These are phyloP conservation scores for Micractinium conductrix DNA, from an alignment of 139 green algal species.

Conservation along the genomic window DNA sequence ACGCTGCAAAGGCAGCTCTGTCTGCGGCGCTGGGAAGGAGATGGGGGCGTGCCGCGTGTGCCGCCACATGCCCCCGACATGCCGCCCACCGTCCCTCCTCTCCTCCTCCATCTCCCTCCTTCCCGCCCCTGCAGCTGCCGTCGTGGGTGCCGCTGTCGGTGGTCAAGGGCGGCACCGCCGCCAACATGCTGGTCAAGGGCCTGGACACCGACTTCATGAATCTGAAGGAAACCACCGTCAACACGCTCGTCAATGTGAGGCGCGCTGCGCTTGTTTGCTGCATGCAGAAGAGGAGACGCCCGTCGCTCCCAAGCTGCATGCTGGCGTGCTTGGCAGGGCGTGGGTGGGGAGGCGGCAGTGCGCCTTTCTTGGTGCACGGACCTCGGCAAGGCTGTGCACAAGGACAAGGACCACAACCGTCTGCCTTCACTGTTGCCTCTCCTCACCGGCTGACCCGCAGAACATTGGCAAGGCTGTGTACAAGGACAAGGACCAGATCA, in stretches of 20 bases:
- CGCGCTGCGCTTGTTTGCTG: too few species aligned
- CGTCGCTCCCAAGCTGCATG: too few species aligned
- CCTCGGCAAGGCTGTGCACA: conserved; percentile 70
- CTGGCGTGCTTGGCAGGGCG: too few species aligned
- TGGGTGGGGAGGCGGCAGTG: too few species aligned
- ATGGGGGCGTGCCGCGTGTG: too few species aligned
- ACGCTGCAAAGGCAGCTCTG: too few species aligned
- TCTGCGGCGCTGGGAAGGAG: too few species aligned
- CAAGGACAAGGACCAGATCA: conserved; percentile 55
- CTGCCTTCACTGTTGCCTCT: background rate
- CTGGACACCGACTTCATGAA: conserved; percentile 53
- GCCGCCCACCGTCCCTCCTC: background rate
- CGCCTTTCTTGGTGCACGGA: conserved; percentile 36
- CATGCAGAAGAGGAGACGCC: too few species aligned
- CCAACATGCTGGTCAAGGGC: conserved; percentile 73
- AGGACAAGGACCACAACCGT: conserved; percentile 41
- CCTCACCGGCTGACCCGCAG: background rate
- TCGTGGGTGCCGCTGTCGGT: conserved; percentile 73
- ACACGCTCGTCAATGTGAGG: conserved; percentile 28
- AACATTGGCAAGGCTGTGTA: conserved; percentile 71
- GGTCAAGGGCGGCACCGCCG: conserved; percentile 64
- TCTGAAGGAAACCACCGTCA: conserved; percentile 13
- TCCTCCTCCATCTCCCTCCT: background rate
- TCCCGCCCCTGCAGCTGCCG: conserved; percentile 4
- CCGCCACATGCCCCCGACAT: too few species aligned